Base-by-base conservation (phyloP, 2,329 filamentous ascomycete species). In the Polychaeton citri region DNA sequence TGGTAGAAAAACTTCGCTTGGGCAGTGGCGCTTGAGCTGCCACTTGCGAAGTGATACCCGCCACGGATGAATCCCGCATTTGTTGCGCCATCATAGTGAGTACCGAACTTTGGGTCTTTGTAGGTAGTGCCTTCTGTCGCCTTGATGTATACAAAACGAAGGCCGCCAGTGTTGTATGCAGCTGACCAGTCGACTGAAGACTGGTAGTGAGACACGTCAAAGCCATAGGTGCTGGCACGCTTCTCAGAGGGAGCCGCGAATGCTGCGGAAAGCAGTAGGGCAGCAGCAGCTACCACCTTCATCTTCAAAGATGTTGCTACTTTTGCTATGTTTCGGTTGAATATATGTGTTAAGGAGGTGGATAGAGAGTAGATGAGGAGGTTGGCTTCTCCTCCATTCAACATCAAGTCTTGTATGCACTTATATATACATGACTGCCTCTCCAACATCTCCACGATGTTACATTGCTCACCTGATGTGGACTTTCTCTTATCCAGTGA, bases 21-120 rank as follows among this genome's bases (percentile, higher is more conserved):
- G 1, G 53, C 50, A 3, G 63, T 54, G 6, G 35, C 57, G 43
- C 60, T 61, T 12, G 49, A 47, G 33, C 52, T 59, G 0, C 67
- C 69, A 21, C 61, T 62, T 4, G 71, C 70, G 43, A 71, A 72
- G 59, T 74, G 71, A 47, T 74, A 73, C 21, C 62, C 69, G 33
- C 70, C 70, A 16, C 69, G 67, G 50, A 74, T 66, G 39, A 75
- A 54, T 17, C 63, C 64, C 3, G 68, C 68, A 6, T 57, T 57
- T 31, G 68, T 71, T 21, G 69, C 68, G 18, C 61, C 61, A 2
- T 41, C 54, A 51, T 71, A 72, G 46, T 74, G 68, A 19, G 44
- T 50, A 40, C 56, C 62, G 56, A 74, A 74, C 10, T 18, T 24
- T 10, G 41, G 41, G 30, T 45, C 43, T 10, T 36, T 38, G 41